Conservation (phyloP, 169 alveolate species). For the Cryptosporidium ubiquitum region DNA sequence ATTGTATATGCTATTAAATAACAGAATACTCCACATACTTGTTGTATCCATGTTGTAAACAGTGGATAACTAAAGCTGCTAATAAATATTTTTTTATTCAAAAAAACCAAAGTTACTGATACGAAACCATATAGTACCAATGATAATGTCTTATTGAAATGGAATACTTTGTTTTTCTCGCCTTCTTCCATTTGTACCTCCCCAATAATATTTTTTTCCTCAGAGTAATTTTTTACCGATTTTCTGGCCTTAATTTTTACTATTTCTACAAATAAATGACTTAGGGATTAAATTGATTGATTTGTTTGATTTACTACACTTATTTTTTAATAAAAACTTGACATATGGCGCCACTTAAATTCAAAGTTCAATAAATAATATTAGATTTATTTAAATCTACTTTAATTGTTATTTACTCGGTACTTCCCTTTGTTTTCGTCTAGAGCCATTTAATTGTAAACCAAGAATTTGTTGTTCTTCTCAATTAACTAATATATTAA, state of each 20-base stretch:
- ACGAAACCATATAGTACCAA: constrained; percentile 53
- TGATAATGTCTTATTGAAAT: constrained; percentile 6
- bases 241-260: constrained; percentile 12
- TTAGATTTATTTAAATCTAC: too few relatives aligned
- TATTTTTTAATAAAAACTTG: not conserved
- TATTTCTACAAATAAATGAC: not conserved
- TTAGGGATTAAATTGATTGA: too few relatives aligned
- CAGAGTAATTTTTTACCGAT: not conserved
- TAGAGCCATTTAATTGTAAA: too few relatives aligned
- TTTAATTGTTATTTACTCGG: too few relatives aligned
- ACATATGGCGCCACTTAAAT: not conserved
- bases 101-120: constrained; percentile 40
- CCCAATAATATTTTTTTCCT: not conserved
- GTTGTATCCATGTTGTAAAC: constrained; percentile 70
- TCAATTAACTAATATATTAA: not conserved
- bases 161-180: not conserved
- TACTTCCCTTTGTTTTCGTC: too few relatives aligned
- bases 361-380: too few relatives aligned
- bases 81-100: constrained; percentile 44
- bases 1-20: constrained; percentile 27
- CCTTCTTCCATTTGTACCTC: not conserved
- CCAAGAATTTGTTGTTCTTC: not conserved
- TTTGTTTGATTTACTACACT: not conserved
- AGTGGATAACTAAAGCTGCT: constrained; percentile 38
- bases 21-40: constrained; percentile 50